A percentile compares a stretch with the other conserved stretches of the same genome.
Evolutionary conservation across 768 basidiomycete genomes (phyloP).

Genomic region (Termitomyces sp.): DNA sequence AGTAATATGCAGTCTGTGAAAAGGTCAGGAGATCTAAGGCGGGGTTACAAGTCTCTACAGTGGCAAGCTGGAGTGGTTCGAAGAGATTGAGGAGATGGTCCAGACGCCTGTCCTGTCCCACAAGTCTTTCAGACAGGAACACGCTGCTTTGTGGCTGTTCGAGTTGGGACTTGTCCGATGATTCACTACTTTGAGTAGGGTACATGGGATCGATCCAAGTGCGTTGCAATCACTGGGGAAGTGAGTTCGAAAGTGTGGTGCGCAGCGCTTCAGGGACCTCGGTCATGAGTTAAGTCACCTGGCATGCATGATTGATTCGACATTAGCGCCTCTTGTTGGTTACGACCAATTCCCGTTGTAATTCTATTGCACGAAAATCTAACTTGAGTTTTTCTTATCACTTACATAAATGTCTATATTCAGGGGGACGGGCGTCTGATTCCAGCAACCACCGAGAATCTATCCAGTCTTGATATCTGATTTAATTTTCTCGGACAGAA

Average conservation of each 20-base stretch:
- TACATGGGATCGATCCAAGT: not conserved
- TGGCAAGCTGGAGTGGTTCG: constrained; percentile 34
- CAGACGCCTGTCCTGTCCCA: constrained; percentile 31
- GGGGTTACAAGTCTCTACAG: constrained; percentile 33
- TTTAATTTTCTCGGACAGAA: no score
- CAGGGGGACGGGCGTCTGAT: no score
- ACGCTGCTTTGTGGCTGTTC: constrained; percentile 1
- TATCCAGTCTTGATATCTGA: no score
- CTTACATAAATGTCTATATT: no score
- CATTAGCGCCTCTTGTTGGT: not conserved
- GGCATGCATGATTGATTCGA: not conserved
- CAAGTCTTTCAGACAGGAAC: constrained; percentile 23
- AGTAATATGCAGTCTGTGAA: constrained; percentile 27
- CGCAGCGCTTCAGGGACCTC: not conserved
- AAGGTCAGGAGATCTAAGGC: constrained; percentile 36
- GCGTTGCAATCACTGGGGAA: not conserved
- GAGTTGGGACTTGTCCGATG: not conserved
- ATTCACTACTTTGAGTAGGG: not conserved
- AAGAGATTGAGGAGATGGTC: constrained; percentile 29
- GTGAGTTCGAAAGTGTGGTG: not conserved
- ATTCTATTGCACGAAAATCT: no score
- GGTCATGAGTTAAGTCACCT: not conserved
- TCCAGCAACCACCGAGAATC: no score
- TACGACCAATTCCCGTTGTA: not conserved
- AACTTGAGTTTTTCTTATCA: no score